Conservation (phyloP, 257 asterid genomes). For the Fraxinus americana region DNA sequence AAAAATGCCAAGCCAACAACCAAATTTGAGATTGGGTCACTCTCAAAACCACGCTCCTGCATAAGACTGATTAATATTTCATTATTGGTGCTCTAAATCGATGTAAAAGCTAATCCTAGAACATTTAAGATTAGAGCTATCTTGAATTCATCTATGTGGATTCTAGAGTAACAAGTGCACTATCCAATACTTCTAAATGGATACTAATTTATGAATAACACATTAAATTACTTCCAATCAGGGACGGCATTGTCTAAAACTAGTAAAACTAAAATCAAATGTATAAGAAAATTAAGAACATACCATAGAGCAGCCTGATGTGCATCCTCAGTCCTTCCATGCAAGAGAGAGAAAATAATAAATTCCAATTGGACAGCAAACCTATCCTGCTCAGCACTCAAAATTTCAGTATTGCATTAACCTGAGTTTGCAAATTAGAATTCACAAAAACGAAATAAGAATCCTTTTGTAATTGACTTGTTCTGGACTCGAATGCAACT, state of each 20-base stretch:
- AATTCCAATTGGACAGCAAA: constrained; percentile 65
- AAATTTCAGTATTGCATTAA: constrained; percentile 19
- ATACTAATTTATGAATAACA: not conserved
- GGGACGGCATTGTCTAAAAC: not conserved
- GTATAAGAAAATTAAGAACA: constrained; percentile 22
- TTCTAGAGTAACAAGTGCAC: not conserved
- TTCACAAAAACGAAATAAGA: constrained; percentile 1
- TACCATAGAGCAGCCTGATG: constrained; percentile 60
- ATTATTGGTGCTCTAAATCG: not conserved
- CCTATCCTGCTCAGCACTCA: constrained; percentile 53
- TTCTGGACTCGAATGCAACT: constrained; percentile 5
- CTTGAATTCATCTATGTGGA: constrained; percentile 11
- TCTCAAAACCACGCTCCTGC: constrained; percentile 66
- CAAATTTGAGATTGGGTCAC: constrained; percentile 66
- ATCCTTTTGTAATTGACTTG: constrained; percentile 4
- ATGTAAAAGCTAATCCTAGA: not conserved
- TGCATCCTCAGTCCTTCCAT: constrained; percentile 53
- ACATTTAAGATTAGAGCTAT: constrained; percentile 14
- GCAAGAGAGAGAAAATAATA: constrained; percentile 55
- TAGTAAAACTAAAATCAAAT: constrained; percentile 6
- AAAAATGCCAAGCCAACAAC: constrained; percentile 72
- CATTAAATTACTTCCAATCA: not conserved
- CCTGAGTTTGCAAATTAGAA: not conserved
- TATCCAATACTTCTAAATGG: constrained; percentile 9
- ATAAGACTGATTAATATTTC: constrained; percentile 50